These are phyloP conservation scores for Pneumocystis jirovecii DNA, from an alignment of 1,139 yeast species.

Conservation along the genomic window DNA sequence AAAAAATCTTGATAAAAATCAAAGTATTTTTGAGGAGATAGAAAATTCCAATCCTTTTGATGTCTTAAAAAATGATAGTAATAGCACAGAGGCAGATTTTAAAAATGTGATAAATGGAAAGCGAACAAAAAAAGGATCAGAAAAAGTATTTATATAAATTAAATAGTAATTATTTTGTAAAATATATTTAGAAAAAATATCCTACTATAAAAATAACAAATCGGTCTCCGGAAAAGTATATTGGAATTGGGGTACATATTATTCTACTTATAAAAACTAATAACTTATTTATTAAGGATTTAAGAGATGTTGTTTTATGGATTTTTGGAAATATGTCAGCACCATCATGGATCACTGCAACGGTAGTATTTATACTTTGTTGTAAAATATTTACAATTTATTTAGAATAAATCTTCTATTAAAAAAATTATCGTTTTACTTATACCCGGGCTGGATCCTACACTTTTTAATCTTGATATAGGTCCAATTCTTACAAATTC, in stretches of 20 bases:
- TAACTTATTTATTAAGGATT: background rate
- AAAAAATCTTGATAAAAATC: background rate
- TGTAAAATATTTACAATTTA: background rate
- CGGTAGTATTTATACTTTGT: background rate
- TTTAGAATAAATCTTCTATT: constrained; percentile 29
- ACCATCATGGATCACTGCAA: background rate
- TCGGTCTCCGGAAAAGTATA: background rate
- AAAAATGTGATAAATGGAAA: background rate
- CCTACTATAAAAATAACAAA: background rate
- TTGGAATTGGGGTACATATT: background rate
- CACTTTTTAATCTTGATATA: constrained; percentile 27
- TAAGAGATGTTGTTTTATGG: background rate
- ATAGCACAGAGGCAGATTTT: background rate
- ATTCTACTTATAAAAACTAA: background rate
- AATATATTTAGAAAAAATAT: background rate
- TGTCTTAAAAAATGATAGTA: background rate
- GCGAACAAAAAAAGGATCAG: background rate
- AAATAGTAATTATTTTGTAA: background rate
- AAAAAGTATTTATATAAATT: background rate
- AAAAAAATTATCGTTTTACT: constrained; percentile 45
- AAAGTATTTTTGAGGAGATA: background rate
- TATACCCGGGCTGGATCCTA: constrained; percentile 49
- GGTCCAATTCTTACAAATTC: constrained; percentile 14
- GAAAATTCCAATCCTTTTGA: background rate
- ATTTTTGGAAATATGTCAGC: background rate